phyloP scores from a whole-genome alignment of 169 alveolate species.

The Theileria parva region DNA sequence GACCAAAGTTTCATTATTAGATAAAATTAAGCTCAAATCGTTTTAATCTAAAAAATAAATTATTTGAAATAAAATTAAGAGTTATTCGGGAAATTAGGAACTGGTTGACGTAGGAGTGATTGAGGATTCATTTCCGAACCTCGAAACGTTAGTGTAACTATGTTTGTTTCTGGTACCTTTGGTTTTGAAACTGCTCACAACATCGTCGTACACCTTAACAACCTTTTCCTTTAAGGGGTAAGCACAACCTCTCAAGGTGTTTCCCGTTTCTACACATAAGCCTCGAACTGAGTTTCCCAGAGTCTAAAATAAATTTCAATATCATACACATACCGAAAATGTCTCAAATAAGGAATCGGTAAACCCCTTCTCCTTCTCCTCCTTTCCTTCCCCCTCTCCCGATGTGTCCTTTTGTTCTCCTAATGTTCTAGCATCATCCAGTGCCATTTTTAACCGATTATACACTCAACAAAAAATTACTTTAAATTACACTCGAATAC shows the following conservation, averaged over 20 bases:
- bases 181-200: slow-evolving; percentile 34
- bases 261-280: slow-evolving; percentile 48
- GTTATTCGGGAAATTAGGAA: slow-evolving; percentile 3
- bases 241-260: slow-evolving; percentile 45
- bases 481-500: neutral
- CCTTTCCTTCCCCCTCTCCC: slow-evolving; percentile 30
- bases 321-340: slow-evolving; percentile 34
- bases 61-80: too few relatives aligned
- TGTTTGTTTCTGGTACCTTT: slow-evolving; percentile 47
- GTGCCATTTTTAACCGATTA: slow-evolving; percentile 35
- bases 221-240: slow-evolving; percentile 60
- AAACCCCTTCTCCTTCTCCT: slow-evolving; percentile 29
- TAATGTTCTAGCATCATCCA: slow-evolving; percentile 32
- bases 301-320: slow-evolving; percentile 20
- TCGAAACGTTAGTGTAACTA: slow-evolving; percentile 19
- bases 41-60: neutral
- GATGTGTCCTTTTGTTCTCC: slow-evolving; percentile 26
- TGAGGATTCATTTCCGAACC: slow-evolving; percentile 63
- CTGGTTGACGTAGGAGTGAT: neutral
- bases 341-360: slow-evolving; percentile 57
- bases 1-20: too few relatives aligned
- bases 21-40: neutral
- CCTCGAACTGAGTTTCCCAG: slow-evolving; percentile 43
- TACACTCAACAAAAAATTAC: neutral
- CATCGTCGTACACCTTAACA: slow-evolving; percentile 48